Base-by-base conservation (phyloP, 805 yeast genomes). In the Candida qinlingensis region DNA sequence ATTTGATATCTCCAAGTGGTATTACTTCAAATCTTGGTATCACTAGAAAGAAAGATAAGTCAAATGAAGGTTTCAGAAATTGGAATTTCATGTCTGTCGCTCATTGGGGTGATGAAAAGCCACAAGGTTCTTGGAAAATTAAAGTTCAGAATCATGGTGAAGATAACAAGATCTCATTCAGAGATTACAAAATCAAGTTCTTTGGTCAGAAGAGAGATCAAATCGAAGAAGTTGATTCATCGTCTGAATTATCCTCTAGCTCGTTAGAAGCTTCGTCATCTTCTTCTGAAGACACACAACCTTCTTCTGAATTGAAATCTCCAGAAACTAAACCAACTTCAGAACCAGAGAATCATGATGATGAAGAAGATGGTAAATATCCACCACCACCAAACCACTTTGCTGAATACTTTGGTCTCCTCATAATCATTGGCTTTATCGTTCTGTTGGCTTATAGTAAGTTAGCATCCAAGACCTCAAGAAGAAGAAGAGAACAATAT, bases 21-120 rank as follows among this genome's bases (percentile, higher is more conserved):
- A 73, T 86, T 31, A 70, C 70, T 7, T 88, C 96, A 19, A 77
- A 80, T 41, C 73, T 94, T 51, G 97, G 94, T 0, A 77, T 81
- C 27, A 73, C 74, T 19, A 77, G 99, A 57, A 68, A 67, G 6
- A 55, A 67, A 19, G 99, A 94, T 65, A 54, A 49, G 7, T 72
- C 81, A 6, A 53, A 56, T 2, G 70, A 63, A 1, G 96, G 96
- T 0, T 85, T 88, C 54, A 57, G 63, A 5, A 74, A 85, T 56
- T 94, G 99, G 99, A 86, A 87, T 1, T 94, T 94, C 62, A 88
- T 91, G 88, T 79, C 92, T 9, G 98, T 94, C n/a, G 97, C 96
- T 1, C 98, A 94, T 64, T 94, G 98, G 97, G 97, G 97, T 37
- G 97, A 92, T 64, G 91, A 85, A 57, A 43, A 62, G 3, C 92